Percentiles rank a stretch among this genome's conserved stretches.
phyloP scores from a whole-genome alignment of 805 yeast genomes.

The Ogataea philodendri region DNA sequence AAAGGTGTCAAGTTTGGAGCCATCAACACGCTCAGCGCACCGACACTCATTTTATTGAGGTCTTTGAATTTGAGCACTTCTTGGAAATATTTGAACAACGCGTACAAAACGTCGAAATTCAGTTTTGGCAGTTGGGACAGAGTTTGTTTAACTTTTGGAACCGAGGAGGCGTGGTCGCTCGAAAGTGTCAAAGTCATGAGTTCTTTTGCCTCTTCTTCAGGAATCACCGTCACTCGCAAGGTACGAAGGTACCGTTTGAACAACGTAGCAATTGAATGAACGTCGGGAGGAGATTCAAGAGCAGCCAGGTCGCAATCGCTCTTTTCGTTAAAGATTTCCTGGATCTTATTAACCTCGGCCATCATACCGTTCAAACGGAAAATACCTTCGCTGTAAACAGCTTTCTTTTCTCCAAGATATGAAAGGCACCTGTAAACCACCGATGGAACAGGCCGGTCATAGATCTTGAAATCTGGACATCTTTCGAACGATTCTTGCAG shows the following conservation, averaged over 20 bases:
- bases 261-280: constrained; percentile 84
- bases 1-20: constrained; percentile 36
- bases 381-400: constrained; percentile 84
- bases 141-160: constrained; percentile 32
- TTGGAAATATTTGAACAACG: constrained; percentile 64
- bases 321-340: constrained; percentile 62
- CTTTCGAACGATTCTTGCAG: constrained; percentile 49
- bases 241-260: constrained; percentile 80
- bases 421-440: constrained; percentile 74
- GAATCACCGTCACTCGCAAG: constrained; percentile 69
- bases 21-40: constrained; percentile 50
- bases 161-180: constrained; percentile 25
- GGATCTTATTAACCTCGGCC: constrained; percentile 64
- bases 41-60: constrained; percentile 77
- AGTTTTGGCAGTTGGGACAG: constrained; percentile 48
- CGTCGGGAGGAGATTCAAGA: constrained; percentile 53
- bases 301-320: constrained; percentile 66
- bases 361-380: constrained; percentile 90
- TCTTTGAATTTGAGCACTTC: constrained; percentile 60
- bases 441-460: constrained; percentile 60
- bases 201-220: constrained; percentile 37
- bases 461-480: constrained; percentile 45
- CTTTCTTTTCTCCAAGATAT: constrained; percentile 61
- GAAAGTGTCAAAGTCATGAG: constrained; percentile 36
- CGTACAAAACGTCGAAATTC: constrained; percentile 58